Conservation (phyloP, 352 stramenopile species). For the Pythium utonaiense region DNA sequence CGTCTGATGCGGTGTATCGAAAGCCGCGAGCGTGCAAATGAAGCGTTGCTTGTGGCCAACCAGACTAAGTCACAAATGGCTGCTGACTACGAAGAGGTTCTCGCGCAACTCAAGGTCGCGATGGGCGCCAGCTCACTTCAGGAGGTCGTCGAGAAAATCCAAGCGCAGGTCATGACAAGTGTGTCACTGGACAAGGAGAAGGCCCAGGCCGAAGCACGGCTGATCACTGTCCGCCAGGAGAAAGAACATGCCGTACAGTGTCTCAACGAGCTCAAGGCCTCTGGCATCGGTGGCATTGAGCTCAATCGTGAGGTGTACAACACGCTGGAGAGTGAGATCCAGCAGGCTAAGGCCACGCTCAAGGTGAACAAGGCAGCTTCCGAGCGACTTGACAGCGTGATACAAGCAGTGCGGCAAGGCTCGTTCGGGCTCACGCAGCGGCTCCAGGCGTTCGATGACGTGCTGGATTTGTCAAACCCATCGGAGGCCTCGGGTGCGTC, state of each 20-base stretch:
- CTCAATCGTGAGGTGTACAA: conserved; percentile 83
- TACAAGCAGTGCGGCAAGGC: conserved; percentile 70
- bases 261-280: conserved; percentile 81
- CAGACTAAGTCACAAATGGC: conserved; percentile 64
- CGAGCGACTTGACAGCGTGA: conserved; percentile 70
- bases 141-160: conserved; percentile 74
- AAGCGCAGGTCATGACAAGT: conserved; percentile 47
- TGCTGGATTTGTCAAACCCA: conserved; percentile 37
- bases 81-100: conserved; percentile 61
- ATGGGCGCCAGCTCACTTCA: conserved; percentile 47
- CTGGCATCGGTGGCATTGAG: conserved; percentile 67
- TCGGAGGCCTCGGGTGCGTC: not conserved
- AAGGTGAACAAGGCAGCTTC: conserved; percentile 79
- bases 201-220: conserved; percentile 45
- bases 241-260: conserved; percentile 57
- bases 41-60: conserved; percentile 61
- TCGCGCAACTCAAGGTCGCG: conserved; percentile 61
- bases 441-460: conserved; percentile 68
- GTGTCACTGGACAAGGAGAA: conserved; percentile 78
- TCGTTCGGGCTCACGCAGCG: conserved; percentile 64
- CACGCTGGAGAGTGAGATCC: conserved; percentile 70
- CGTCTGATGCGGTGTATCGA: conserved; percentile 56
- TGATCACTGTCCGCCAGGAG: conserved; percentile 49
- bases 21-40: conserved; percentile 59
- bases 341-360: conserved; percentile 59